These are phyloP conservation scores for Epichloe gansuensis DNA, from an alignment of 2,329 filamentous ascomycete genomes.

Conservation along the genomic window DNA sequence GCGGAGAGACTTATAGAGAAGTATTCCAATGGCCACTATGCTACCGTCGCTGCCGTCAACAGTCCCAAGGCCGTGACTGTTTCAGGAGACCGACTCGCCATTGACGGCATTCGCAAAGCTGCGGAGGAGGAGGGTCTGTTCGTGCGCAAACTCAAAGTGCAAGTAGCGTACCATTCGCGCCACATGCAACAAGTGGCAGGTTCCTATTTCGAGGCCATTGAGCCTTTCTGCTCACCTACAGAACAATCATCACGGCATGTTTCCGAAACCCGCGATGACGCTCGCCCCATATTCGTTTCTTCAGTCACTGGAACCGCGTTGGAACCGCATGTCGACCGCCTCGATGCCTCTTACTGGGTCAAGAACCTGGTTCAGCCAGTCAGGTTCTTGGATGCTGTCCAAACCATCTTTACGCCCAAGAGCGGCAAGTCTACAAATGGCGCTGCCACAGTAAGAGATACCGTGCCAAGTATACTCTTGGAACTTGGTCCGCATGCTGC, in stretches of 20 bases:
- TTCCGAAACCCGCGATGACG: not conserved
- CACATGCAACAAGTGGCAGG: slow-evolving; percentile 12
- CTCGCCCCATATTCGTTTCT: not conserved
- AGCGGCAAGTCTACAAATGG: not conserved
- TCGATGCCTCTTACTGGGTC: slow-evolving; percentile 11
- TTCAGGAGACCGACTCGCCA: slow-evolving; percentile 17
- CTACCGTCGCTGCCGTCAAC: slow-evolving; percentile 17
- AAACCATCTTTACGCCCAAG: not conserved
- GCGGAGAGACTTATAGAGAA: slow-evolving; percentile 4
- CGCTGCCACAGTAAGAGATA: not conserved
- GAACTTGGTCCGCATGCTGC: slow-evolving; percentile 34
- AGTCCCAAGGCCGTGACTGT: slow-evolving; percentile 18
- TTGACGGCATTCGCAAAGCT: slow-evolving; percentile 13
- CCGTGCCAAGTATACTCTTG: slow-evolving; percentile 18
- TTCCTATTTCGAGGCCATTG: slow-evolving; percentile 3
- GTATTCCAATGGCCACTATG: slow-evolving; percentile 1
- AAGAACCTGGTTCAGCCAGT: slow-evolving; percentile 18
- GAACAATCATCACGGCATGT: not conserved
- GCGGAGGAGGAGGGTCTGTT: slow-evolving; percentile 18
- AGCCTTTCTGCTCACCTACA: slow-evolving; percentile 1
- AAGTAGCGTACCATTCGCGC: slow-evolving; percentile 16
- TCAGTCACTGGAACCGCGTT: slow-evolving; percentile 2
- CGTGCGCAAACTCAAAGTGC: slow-evolving; percentile 20
- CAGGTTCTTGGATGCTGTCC: slow-evolving; percentile 7
- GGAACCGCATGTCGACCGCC: not conserved